Evolutionary conservation across 768 basidiomycete species (phyloP).

Genomic region (Macrocybe gigantea): DNA sequence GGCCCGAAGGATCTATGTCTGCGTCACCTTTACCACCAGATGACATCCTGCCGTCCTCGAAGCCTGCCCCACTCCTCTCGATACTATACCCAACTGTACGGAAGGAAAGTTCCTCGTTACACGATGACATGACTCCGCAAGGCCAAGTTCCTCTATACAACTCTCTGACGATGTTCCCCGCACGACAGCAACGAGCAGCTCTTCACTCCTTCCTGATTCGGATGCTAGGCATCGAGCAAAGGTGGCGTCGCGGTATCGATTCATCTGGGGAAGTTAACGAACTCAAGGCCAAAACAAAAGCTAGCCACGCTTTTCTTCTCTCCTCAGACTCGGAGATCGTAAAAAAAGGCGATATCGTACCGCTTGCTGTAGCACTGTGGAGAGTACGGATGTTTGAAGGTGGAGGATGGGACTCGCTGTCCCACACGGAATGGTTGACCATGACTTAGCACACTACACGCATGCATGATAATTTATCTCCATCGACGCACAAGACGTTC

Average conservation of each 20-base stretch:
- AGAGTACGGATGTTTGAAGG: conserved; percentile 75
- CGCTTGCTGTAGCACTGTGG: conserved; percentile 72
- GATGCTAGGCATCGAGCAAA: conserved; percentile 43
- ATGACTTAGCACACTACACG: not conserved
- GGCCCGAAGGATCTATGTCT: conserved; percentile 34
- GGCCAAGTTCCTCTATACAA: conserved; percentile 62
- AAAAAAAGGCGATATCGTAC: conserved; percentile 52
- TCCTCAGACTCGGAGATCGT: conserved; percentile 44
- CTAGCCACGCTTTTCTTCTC: conserved; percentile 68
- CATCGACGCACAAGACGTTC: no score
- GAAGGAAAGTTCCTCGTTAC: conserved; percentile 2
- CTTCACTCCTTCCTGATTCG: conserved; percentile 43
- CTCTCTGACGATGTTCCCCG: conserved; percentile 58
- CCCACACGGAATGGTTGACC: not conserved
- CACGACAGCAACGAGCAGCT: conserved; percentile 51
- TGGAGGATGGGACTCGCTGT: conserved; percentile 33
- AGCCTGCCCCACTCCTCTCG: conserved; percentile 23
- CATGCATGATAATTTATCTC: not conserved
- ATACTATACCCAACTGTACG: conserved; percentile 14
- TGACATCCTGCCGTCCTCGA: conserved; percentile 3
- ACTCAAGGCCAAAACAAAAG: conserved; percentile 8
- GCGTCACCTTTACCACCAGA: conserved; percentile 23
- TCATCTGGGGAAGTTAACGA: not conserved
- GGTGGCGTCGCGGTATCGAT: conserved; percentile 6
- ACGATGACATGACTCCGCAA: conserved; percentile 16